Base-by-base conservation (phyloP, 305 asterid species). In the Petunia hybrid region DNA sequence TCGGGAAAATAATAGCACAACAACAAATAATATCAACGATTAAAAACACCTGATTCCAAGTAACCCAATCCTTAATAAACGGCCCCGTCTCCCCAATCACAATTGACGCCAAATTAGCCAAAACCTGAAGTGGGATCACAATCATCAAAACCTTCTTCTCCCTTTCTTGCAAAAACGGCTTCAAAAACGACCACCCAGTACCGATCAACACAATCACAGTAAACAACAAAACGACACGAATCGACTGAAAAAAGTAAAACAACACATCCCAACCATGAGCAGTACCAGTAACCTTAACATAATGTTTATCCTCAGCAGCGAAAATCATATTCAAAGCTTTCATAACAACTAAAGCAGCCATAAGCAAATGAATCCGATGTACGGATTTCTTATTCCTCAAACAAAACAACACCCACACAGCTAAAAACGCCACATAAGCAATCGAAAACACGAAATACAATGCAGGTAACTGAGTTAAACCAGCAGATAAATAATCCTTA, bases 241-340 rank as follows among this genome's bases (percentile, higher is more conserved):
- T 84, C 66, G 90, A 92, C 89, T 94, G 98, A 83, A 96, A 94
- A 41, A 96, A 84, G 86, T 96, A 96, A 77, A 93, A 96, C 87
- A 92, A 86, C 46, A 96, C 95, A 85, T 96, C 98, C 99, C 99
- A 96, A 39, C 99, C 98, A 62, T 94, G 99, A 0, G 98, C 95
- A 42, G 98, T 96, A 80, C 99, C 99, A 0, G 99, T 93, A 45
- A 90, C 95, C 88, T 95, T 94, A 80, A 94, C 97, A 62, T 91
- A 95, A 80, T 92, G 95, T 81, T 95, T 92, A 83, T 95, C 98
- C 92, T 95, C 99, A 0, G 98, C 98, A 0, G 98, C 99, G 51
- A 87, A 90, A 2, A 95, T 88, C 91, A 95, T 82, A 83, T 94
- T 95, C 87, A 95, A 82, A 16, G 97, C 95, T 87, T 94, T 95